Conservation (phyloP, 257 asterid genomes). For the Eucommia ulmoides region DNA sequence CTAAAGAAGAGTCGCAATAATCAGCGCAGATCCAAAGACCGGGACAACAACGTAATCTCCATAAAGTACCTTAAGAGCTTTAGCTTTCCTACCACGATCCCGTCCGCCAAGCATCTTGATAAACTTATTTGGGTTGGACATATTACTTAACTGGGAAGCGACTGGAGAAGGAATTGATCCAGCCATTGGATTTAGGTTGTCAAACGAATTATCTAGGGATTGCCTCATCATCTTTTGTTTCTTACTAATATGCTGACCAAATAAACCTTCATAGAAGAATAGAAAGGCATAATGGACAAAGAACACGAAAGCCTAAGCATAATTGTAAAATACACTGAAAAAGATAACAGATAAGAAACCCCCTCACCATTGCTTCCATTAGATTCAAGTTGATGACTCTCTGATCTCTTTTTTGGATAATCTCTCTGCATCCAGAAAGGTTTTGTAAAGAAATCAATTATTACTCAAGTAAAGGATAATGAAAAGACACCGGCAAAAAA, state of each 20-base stretch:
- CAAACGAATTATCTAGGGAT: conserved; percentile 58
- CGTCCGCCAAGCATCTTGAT: conserved; percentile 68
- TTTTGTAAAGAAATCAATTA: not conserved
- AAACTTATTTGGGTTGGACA: conserved; percentile 65
- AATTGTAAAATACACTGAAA: not conserved
- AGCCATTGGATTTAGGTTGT: conserved; percentile 43
- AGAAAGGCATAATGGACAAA: conserved; percentile 9
- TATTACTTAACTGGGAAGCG: conserved; percentile 82
- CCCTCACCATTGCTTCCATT: conserved; percentile 57
- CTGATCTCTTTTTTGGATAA: conserved; percentile 49
- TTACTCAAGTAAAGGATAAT: too few species aligned
- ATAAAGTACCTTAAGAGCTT: conserved; percentile 57
- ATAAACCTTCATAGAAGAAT: conserved; percentile 48
- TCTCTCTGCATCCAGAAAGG: conserved; percentile 32
- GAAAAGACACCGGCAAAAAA: too few species aligned
- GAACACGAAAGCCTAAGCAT: conserved; percentile 10
- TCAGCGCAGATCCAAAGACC: not conserved
- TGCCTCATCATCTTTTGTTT: conserved; percentile 70
- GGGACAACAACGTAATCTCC: conserved; percentile 3
- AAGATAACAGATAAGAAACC: conserved; percentile 8
- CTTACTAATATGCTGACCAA: conserved; percentile 60
- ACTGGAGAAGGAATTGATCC: conserved; percentile 78
- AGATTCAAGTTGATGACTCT: conserved; percentile 54
- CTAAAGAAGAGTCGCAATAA: conserved; percentile 1
- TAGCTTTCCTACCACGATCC: conserved; percentile 76